phyloP scores from a whole-genome alignment of 2,329 filamentous ascomycete genomes.

The Lasiodiplodia hormozganensis region DNA sequence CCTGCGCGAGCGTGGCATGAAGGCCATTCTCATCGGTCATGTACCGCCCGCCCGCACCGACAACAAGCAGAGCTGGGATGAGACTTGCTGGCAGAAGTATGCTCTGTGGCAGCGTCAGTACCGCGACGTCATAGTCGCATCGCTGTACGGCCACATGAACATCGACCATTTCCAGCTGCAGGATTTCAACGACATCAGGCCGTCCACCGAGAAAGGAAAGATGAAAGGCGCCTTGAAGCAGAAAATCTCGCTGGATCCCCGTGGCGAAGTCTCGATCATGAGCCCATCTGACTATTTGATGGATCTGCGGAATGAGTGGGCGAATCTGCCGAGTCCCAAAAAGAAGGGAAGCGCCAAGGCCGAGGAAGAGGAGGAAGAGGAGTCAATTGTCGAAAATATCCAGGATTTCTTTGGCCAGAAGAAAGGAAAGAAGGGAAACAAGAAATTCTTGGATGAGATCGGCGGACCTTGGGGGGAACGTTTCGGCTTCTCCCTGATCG shows the following conservation, averaged over 20 bases:
- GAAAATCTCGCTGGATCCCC: conserved; percentile 28
- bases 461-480: conserved; percentile 84
- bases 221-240: conserved; percentile 41
- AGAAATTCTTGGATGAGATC: conserved; percentile 70
- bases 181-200: conserved; percentile 78
- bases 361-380: conserved; percentile 20
- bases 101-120: conserved; percentile 89
- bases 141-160: conserved; percentile 95
- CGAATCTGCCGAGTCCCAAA: conserved; percentile 69
- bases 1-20: conserved; percentile 83
- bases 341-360: conserved; percentile 4
- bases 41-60: conserved; percentile 88
- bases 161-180: conserved; percentile 96
- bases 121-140: conserved; percentile 82
- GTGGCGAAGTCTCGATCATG: conserved; percentile 64
- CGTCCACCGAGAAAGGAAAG: conserved; percentile 56
- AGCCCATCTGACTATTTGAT: conserved; percentile 82
- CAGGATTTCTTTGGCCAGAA: conserved; percentile 27
- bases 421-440: conserved; percentile 53
- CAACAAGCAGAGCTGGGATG: conserved; percentile 89
- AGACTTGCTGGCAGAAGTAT: conserved; percentile 98
- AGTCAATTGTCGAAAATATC: conserved; percentile 28
- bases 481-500: conserved; percentile 80
- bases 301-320: conserved; percentile 80
- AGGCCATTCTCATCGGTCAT: conserved; percentile 92